A percentile compares a stretch with the other conserved stretches of the same genome.
Conservation (phyloP, 2,329 filamentous ascomycete genomes). For the Phyllosticta ampelicida region DNA sequence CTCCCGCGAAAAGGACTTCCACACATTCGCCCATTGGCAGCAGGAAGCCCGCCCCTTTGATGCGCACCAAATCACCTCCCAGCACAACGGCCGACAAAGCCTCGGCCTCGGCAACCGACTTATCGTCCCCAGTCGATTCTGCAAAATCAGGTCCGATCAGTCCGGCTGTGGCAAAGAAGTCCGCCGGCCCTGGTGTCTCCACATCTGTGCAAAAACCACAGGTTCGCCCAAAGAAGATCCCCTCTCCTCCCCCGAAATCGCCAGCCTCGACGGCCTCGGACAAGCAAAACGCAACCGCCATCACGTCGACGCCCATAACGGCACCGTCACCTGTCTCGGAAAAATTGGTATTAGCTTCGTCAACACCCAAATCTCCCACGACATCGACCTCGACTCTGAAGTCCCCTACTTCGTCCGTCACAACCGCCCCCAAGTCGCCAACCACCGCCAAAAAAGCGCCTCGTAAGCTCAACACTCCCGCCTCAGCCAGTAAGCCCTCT, state of each 20-base stretch:
- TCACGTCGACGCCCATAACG: conserved; percentile 3
- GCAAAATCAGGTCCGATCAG: neutral
- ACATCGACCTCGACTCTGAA: neutral
- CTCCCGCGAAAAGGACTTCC: conserved; percentile 3
- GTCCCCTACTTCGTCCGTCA: neutral
- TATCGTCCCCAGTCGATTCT: neutral
- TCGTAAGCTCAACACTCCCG: neutral
- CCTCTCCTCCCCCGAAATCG: neutral
- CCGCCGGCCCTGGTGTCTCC: neutral
- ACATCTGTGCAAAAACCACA: neutral
- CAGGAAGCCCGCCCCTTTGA: conserved; percentile 15
- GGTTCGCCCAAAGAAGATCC: neutral
- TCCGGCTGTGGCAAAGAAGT: neutral
- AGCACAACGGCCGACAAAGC: neutral
- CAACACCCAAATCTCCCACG: neutral
- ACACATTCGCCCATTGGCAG: conserved; percentile 17
- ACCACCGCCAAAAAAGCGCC: conserved; percentile 10
- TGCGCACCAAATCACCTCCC: conserved; percentile 11
- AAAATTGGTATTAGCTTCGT: conserved; percentile 11
- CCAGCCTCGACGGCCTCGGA: neutral
- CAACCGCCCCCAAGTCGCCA: neutral
- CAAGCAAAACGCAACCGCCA: neutral
- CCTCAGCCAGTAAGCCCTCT: conserved; percentile 2
- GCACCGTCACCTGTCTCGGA: conserved; percentile 11
- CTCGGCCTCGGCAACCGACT: neutral